Conservation (phyloP, 1,284 basidiomycete genomes). For the Ceratobasidium sp. region DNA sequence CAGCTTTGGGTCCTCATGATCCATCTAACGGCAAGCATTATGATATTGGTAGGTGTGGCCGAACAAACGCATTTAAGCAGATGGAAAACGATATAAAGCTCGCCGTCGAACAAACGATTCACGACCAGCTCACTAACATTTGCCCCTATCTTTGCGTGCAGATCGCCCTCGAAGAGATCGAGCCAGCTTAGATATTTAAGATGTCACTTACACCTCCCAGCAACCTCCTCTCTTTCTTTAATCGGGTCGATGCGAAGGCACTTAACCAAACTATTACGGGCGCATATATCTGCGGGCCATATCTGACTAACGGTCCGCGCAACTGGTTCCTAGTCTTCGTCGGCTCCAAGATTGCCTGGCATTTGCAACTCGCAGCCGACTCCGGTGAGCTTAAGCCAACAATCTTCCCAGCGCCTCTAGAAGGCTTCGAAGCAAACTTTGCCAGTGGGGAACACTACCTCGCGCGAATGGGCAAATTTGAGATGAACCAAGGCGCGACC, state of each 20-base stretch:
- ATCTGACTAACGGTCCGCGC: not conserved
- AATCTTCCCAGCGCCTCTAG: not conserved
- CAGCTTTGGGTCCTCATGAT: not conserved
- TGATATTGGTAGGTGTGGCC: not conserved
- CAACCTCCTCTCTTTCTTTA: not conserved
- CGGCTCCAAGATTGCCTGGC: not conserved
- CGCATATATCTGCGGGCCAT: not conserved
- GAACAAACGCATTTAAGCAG: not conserved
- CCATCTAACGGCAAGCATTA: not conserved
- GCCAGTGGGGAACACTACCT: not conserved
- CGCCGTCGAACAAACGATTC: too few relatives aligned
- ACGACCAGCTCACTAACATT: not conserved
- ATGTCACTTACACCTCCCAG: not conserved
- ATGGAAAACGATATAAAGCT: not conserved
- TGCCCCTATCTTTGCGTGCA: not conserved
- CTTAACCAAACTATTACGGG: not conserved
- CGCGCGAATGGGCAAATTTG: conserved; percentile 1
- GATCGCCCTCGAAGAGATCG: not conserved
- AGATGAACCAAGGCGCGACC: not conserved
- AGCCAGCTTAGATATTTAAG: not conserved
- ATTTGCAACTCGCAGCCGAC: not conserved
- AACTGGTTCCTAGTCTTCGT: not conserved
- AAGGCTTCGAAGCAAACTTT: conserved; percentile 1
- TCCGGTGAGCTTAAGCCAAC: not conserved
- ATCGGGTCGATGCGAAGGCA: not conserved